A percentile compares a stretch with the other conserved stretches of the same genome.
phyloP scores from a whole-genome alignment of 164 flowering plant species.

The Chimonanthus praecox region DNA sequence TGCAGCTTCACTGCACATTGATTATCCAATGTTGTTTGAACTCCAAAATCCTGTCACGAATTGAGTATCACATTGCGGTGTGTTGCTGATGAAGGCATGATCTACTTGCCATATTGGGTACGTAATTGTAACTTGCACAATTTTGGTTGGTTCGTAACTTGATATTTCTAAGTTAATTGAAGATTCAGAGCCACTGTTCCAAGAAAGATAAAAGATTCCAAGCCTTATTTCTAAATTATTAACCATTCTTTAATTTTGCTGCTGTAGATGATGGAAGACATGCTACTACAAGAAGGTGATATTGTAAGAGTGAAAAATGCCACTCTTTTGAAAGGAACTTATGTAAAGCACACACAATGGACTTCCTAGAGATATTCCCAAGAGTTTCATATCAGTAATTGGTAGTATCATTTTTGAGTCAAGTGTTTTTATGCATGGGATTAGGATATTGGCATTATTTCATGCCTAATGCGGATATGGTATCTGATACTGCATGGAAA shows the following conservation, averaged over 20 bases:
- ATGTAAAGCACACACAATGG: constrained; percentile 92
- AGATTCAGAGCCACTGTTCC: not conserved
- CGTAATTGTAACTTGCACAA: not conserved
- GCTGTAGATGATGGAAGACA: constrained; percentile 86
- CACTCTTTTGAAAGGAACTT: constrained; percentile 85
- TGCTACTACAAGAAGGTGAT: constrained; percentile 89
- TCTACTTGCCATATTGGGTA: constrained; percentile 37
- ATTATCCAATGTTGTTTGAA: constrained; percentile 90
- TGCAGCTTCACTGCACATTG: constrained; percentile 66
- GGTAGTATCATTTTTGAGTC: not conserved
- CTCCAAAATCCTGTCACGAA: constrained; percentile 64
- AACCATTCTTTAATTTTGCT: not conserved
- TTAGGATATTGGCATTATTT: no score
- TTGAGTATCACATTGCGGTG: constrained; percentile 90
- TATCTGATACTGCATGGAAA: no score
- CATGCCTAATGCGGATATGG: no score
- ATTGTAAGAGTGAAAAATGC: constrained; percentile 77
- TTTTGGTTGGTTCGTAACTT: not conserved
- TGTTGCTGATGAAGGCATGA: constrained; percentile 97
- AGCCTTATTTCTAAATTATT: not conserved
- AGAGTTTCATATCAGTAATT: not conserved
- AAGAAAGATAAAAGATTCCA: no score
- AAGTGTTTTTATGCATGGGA: no score
- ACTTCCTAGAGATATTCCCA: constrained; percentile 60
- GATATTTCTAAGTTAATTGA: not conserved